phyloP scores from a whole-genome alignment of 371 early-diverging fungal genomes.

The Haplosporangium sp. region DNA sequence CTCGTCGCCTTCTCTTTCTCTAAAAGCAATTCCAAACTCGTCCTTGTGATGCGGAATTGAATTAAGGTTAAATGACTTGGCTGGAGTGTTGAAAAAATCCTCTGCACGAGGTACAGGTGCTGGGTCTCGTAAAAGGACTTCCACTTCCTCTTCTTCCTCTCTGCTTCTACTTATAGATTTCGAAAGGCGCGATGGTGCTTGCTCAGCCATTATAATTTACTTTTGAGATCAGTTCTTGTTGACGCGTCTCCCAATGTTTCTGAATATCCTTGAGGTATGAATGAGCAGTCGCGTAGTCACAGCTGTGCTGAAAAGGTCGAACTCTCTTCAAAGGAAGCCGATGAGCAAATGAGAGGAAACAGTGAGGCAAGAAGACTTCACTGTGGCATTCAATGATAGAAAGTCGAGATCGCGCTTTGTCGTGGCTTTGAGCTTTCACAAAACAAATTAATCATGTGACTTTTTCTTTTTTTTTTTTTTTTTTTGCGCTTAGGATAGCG shows the following conservation, averaged over 20 bases:
- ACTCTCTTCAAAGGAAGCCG: background rate
- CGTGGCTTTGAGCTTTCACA: background rate
- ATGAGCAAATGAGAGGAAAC: background rate
- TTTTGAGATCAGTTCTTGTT: slow-evolving; percentile 7
- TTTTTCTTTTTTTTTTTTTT: background rate
- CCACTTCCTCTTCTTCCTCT: slow-evolving; percentile 1
- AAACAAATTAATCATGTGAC: background rate
- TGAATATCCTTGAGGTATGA: background rate
- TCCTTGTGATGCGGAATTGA: slow-evolving; percentile 16
- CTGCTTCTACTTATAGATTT: background rate
- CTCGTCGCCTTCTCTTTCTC: slow-evolving; percentile 4
- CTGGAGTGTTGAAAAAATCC: slow-evolving; percentile 14
- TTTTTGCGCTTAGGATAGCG: too few species aligned
- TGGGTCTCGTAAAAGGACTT: slow-evolving; percentile 8
- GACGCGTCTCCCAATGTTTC: slow-evolving; percentile 5
- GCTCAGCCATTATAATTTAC: slow-evolving; percentile 7
- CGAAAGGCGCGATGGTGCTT: slow-evolving; percentile 17
- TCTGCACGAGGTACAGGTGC: slow-evolving; percentile 15
- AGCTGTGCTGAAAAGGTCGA: background rate
- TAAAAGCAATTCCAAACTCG: slow-evolving; percentile 13
- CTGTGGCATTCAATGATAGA: background rate
- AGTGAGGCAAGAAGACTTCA: slow-evolving; percentile 3
- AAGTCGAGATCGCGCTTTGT: background rate
- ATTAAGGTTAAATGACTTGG: slow-evolving; percentile 16
- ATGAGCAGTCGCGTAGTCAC: background rate